Percentiles rank a stretch among this genome's conserved stretches.
phyloP scores from a whole-genome alignment of 805 yeast species.

The Yamadazyma endophytica region DNA sequence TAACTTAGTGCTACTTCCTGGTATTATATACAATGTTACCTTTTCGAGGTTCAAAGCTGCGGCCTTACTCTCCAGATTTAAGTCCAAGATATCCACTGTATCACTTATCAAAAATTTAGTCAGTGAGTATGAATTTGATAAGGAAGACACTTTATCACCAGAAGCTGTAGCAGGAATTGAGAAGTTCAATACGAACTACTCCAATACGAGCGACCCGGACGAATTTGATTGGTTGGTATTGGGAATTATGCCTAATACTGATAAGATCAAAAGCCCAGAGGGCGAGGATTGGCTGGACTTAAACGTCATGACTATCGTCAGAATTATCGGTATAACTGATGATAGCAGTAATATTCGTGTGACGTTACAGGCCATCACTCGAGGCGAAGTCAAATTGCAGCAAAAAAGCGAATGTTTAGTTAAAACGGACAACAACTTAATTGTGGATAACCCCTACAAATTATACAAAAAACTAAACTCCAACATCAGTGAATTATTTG shows the following conservation, averaged over 20 bases:
- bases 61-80: constrained; percentile 41
- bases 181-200: constrained; percentile 16
- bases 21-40: constrained; percentile 57
- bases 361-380: constrained; percentile 46
- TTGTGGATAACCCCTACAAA: constrained; percentile 8
- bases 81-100: constrained; percentile 21
- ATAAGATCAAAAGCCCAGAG: constrained; percentile 23
- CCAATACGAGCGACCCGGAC: constrained; percentile 6
- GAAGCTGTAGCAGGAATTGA: constrained; percentile 30
- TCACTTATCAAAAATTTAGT: constrained; percentile 28
- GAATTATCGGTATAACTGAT: constrained; percentile 45
- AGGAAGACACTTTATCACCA: constrained; percentile 20
- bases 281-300: constrained; percentile 7
- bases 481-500: constrained; percentile 21
- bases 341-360: constrained; percentile 41
- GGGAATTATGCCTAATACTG: constrained; percentile 31
- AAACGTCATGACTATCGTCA: constrained; percentile 39
- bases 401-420: constrained; percentile 23
- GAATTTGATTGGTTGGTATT: constrained; percentile 36
- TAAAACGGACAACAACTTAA: constrained; percentile 20
- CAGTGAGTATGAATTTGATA: constrained; percentile 30
- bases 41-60: constrained; percentile 46
- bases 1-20: constrained; percentile 53
- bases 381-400: constrained; percentile 27
- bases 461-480: constrained; percentile 17